Evolutionary conservation across 2,329 filamentous ascomycete species (phyloP).

Genomic region (Fusarium mexicanum): DNA sequence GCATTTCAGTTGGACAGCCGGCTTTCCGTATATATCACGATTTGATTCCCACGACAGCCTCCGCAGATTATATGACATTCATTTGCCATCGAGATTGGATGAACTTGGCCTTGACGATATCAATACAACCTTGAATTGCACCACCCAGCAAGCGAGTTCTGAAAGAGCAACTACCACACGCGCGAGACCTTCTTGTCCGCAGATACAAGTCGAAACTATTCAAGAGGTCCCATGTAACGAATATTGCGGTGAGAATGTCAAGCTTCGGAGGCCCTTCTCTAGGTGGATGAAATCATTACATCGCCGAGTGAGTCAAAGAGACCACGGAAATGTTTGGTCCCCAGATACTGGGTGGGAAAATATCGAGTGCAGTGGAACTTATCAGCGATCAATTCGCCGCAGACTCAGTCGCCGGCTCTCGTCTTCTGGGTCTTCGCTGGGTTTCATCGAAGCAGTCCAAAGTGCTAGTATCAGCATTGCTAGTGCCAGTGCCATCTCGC

Average conservation of each 20-base stretch:
- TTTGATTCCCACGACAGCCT: neutral
- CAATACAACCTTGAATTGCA: conserved; percentile 52
- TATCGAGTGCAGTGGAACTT: neutral
- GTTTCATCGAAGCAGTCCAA: conserved; percentile 81
- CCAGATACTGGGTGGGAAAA: conserved; percentile 10
- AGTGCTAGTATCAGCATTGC: conserved; percentile 83
- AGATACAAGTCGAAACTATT: conserved; percentile 41
- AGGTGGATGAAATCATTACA: conserved; percentile 79
- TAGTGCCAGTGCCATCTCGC: conserved; percentile 73
- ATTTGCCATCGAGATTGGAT: conserved; percentile 43
- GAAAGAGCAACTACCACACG: neutral
- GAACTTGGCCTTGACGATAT: conserved; percentile 42
- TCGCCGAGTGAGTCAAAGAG: conserved; percentile 60
- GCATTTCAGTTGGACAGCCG: conserved; percentile 51
- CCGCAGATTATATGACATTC: conserved; percentile 45
- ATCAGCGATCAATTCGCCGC: conserved; percentile 7
- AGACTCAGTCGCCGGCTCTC: conserved; percentile 60
- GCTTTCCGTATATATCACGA: conserved; percentile 13
- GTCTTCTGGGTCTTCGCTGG: conserved; percentile 79
- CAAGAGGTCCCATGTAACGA: conserved; percentile 12
- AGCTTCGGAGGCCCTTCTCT: conserved; percentile 64
- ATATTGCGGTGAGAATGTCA: conserved; percentile 13
- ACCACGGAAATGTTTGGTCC: conserved; percentile 38
- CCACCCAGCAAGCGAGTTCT: conserved; percentile 33
- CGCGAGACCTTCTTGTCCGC: conserved; percentile 27